Conservation (phyloP, 352 stramenopile species). For the Globisporangium recalcitrans region DNA sequence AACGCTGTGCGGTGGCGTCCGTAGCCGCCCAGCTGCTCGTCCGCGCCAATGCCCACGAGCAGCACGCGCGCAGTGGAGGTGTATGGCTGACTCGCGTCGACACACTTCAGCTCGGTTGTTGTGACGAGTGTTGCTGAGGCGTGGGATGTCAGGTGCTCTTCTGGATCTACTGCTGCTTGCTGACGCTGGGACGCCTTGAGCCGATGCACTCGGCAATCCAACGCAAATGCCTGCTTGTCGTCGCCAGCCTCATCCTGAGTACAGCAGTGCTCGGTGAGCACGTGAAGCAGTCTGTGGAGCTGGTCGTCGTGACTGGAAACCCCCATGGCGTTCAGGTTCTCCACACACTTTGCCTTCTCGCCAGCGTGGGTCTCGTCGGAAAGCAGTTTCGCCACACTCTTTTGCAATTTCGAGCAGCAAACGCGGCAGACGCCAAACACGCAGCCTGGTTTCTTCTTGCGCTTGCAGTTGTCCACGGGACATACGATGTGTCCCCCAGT, state of each 20-base stretch:
- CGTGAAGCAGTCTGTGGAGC: conserved; percentile 19
- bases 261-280: conserved; percentile 5
- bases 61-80: conserved; percentile 64
- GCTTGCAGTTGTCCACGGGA: conserved; percentile 31
- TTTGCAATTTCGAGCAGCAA: conserved; percentile 51
- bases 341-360: conserved; percentile 10
- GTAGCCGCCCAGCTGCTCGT: conserved; percentile 95
- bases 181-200: conserved; percentile 10
- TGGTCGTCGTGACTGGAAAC: conserved; percentile 15
- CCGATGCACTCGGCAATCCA: conserved; percentile 32
- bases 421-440: conserved; percentile 36
- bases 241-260: neutral
- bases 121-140: neutral
- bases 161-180: neutral
- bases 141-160: neutral
- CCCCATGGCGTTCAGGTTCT: conserved; percentile 29
- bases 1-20: conserved; percentile 90
- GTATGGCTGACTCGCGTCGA: conserved; percentile 17
- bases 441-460: conserved; percentile 43
- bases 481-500: conserved; percentile 16
- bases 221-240: neutral
- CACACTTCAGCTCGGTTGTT: neutral
- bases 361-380: conserved; percentile 9
- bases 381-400: conserved; percentile 17
- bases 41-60: conserved; percentile 91